A percentile compares a stretch with the other conserved stretches of the same genome.
Evolutionary conservation across 192 early-diverging fungal genomes (phyloP).

Genomic region (Jimgerdemannia lactiflua): DNA sequence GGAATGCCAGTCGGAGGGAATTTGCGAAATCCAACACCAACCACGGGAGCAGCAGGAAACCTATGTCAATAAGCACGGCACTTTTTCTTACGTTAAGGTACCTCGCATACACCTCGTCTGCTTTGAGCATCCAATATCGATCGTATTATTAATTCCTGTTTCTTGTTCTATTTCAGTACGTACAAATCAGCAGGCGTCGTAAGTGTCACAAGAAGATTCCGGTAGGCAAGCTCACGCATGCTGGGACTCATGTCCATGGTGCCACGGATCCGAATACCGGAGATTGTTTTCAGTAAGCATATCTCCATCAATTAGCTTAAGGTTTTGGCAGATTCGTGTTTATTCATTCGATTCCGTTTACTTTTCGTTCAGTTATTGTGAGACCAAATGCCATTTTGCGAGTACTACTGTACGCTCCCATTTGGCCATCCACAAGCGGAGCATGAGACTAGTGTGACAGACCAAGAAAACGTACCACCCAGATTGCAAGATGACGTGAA

Average conservation of each 20-base stretch:
- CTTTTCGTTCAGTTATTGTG: too few relatives aligned
- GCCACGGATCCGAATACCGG: slow-evolving; percentile 7
- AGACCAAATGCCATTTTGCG: too few relatives aligned
- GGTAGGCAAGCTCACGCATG: slow-evolving; percentile 22
- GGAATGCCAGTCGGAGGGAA: too few relatives aligned
- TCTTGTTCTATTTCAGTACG: slow-evolving; percentile 9
- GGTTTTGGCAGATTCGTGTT: too few relatives aligned
- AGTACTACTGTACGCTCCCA: slow-evolving; percentile 18
- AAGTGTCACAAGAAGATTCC: slow-evolving; percentile 31
- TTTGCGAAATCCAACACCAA: too few relatives aligned
- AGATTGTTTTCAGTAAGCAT: too few relatives aligned
- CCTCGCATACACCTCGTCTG: background rate
- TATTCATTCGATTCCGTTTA: too few relatives aligned
- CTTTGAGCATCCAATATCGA: too few relatives aligned
- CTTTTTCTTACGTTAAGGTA: slow-evolving; percentile 22
- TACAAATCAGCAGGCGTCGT: slow-evolving; percentile 18
- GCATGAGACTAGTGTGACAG: slow-evolving; percentile 34
- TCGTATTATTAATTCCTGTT: too few relatives aligned
- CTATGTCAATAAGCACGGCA: slow-evolving; percentile 20
- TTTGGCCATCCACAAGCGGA: slow-evolving; percentile 12
- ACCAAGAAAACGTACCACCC: too few relatives aligned
- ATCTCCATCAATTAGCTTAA: too few relatives aligned
- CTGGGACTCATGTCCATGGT: slow-evolving; percentile 29
- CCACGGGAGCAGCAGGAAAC: slow-evolving; percentile 13
- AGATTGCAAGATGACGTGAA: too few relatives aligned